phyloP scores from a whole-genome alignment of 768 basidiomycete genomes.

The Calocybe gangraenosa region DNA sequence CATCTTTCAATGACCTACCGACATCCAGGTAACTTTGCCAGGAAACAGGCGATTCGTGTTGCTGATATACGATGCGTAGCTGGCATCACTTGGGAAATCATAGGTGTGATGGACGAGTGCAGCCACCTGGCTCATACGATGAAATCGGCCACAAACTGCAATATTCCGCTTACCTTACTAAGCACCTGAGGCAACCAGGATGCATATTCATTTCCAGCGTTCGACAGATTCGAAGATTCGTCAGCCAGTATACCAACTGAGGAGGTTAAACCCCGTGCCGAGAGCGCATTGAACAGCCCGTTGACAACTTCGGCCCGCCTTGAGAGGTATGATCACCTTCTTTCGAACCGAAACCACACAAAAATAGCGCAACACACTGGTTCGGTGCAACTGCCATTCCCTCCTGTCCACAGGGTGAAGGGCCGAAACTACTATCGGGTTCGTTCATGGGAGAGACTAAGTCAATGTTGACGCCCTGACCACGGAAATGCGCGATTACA shows the following conservation, averaged over 20 bases:
- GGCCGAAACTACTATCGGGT: constrained; percentile 34
- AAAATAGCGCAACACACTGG: constrained; percentile 24
- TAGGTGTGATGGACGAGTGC: constrained; percentile 43
- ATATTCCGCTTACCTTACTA: constrained; percentile 19
- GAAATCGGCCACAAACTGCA: too few relatives aligned
- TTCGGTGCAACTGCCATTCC: constrained; percentile 39
- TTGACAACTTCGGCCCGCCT: constrained; percentile 38
- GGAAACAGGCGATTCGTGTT: constrained; percentile 23
- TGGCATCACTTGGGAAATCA: constrained; percentile 37
- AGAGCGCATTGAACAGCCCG: constrained; percentile 29
- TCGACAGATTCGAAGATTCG: constrained; percentile 31
- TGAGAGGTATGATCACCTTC: not conserved
- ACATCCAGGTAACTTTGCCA: constrained; percentile 35
- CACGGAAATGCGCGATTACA: constrained; percentile 35
- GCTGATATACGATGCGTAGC: constrained; percentile 27
- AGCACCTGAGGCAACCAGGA: constrained; percentile 31
- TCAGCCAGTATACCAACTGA: constrained; percentile 37
- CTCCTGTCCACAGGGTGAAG: constrained; percentile 39
- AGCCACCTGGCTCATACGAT: constrained; percentile 21
- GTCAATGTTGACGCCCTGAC: constrained; percentile 32
- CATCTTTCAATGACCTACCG: constrained; percentile 20
- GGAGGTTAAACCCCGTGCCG: constrained; percentile 22
- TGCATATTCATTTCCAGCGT: constrained; percentile 27
- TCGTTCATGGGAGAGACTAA: constrained; percentile 43
- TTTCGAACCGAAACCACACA: not conserved